These are phyloP conservation scores for Aurantiochytrium sp. DNA, from an alignment of 108 stramenopile species.

Conservation along the genomic window DNA sequence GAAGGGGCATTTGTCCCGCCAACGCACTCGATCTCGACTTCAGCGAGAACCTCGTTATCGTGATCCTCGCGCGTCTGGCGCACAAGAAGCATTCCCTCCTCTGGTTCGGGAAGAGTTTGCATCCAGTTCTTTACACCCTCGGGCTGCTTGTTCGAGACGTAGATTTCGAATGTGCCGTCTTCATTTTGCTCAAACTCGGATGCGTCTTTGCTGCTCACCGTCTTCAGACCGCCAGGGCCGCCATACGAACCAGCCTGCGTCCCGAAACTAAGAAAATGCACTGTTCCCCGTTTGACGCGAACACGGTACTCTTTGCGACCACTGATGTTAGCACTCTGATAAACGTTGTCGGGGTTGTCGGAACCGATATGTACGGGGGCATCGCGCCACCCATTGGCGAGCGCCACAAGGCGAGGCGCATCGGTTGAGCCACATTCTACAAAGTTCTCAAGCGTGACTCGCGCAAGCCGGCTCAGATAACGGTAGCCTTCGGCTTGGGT, in stretches of 20 bases:
- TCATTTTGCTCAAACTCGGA: constrained; percentile 8
- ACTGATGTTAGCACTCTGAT: neutral
- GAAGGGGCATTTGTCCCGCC: neutral
- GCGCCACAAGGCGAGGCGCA: neutral
- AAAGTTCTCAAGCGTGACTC: neutral
- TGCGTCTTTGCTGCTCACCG: neutral
- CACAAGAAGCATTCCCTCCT: neutral
- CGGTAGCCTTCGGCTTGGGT: constrained; percentile 13
- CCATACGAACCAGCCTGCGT: neutral
- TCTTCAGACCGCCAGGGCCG: neutral
- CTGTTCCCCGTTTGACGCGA: neutral
- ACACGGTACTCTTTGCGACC: neutral
- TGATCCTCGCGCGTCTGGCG: constrained; percentile 2
- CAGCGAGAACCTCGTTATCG: neutral
- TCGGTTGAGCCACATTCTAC: neutral
- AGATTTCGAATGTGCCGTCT: neutral
- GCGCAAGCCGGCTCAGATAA: neutral
- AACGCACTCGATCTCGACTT: constrained; percentile 3
- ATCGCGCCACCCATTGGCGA: neutral
- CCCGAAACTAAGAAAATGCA: neutral
- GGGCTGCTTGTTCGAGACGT: neutral
- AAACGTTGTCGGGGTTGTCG: constrained; percentile 4
- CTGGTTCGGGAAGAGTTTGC: neutral
- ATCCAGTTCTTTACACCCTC: neutral
- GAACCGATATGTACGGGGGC: neutral